Base-by-base conservation (phyloP, 2,329 filamentous ascomycete species). In the Fusarium beomiforme region DNA sequence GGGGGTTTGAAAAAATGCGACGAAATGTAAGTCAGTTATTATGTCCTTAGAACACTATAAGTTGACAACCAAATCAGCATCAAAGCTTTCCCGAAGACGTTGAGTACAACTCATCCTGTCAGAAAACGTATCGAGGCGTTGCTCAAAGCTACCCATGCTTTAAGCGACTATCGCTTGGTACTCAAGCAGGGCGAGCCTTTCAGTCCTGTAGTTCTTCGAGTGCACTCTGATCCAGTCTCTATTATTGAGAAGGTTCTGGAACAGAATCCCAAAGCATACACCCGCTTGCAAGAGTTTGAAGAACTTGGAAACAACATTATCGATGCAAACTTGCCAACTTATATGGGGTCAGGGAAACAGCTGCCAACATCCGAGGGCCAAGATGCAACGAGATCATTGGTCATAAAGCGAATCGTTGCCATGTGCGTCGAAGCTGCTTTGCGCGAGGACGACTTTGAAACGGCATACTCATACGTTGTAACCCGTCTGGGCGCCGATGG, bases 341-440 rank as follows among this genome's bases (percentile, higher is more conserved):
- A 42, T 13, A 51, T 58, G 39, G 64, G 59, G 14, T 39, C 43
- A 26, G 41, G 26, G 23, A 73, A 68, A n/a, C 56, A 49, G 46
- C 36, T 39, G 31, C 24, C 49, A 8, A 46, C 46, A 23, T n/a
- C 59, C 14, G 76, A 79, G 8, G 70, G 78, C 43, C 69, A 80
- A 37, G 68, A 70, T 59, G 72, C 67, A 24, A 78, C 79, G 43
- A 80, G 79, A 12, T 71, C 78, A 6, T 76, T 83, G 39, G 87
- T 89, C 7, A 89, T 91, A 76, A 89, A 87, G 50, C 88, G 93
- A 33, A 89, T 96, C 54, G 91, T 90, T 9, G 91, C 92, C 64
- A 93, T 95, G 91, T 94, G 93, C 70, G 90, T 95, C 42, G 90
- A 94, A 77, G 90, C 92, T 17, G 92, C 93, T 16, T 85, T 96